Conservation (phyloP, 805 yeast genomes). For the Teunomyces barrocoloradensis region DNA sequence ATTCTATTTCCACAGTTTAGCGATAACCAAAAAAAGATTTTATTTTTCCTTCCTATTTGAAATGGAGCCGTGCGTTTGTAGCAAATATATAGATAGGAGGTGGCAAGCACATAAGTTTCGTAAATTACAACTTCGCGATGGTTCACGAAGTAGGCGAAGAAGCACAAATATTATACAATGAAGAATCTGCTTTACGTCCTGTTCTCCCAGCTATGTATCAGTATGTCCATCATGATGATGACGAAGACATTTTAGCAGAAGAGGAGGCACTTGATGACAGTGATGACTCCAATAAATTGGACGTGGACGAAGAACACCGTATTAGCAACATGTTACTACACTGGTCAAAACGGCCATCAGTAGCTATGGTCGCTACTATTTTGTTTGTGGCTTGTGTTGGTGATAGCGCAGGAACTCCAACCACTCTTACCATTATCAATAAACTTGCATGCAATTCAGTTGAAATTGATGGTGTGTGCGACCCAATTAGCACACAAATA, state of each 20-base stretch:
- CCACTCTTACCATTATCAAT: constrained; percentile 36
- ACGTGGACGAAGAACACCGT: constrained; percentile 39
- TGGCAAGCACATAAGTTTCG: background rate
- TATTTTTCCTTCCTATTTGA: background rate
- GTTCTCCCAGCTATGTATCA: background rate
- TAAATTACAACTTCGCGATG: background rate
- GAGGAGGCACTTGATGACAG: constrained; percentile 1
- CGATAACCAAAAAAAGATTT: background rate
- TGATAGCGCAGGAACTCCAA: constrained; percentile 34
- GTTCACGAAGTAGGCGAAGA: background rate
- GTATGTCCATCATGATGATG: background rate
- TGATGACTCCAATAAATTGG: constrained; percentile 17
- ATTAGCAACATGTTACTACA: constrained; percentile 37
- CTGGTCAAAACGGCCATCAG: constrained; percentile 60
- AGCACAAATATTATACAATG: background rate
- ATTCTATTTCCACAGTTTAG: background rate
- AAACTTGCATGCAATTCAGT: constrained; percentile 23
- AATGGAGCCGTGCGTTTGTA: background rate
- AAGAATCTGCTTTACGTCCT: background rate
- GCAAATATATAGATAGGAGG: background rate
- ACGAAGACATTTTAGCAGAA: background rate
- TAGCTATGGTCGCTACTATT: constrained; percentile 44
- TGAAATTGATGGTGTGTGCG: constrained; percentile 7
- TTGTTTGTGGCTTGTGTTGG: constrained; percentile 44
- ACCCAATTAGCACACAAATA: constrained; percentile 8